Evolutionary conservation across 1,284 basidiomycete genomes (phyloP).

Genomic region (Sanghuangporus weigelae): DNA sequence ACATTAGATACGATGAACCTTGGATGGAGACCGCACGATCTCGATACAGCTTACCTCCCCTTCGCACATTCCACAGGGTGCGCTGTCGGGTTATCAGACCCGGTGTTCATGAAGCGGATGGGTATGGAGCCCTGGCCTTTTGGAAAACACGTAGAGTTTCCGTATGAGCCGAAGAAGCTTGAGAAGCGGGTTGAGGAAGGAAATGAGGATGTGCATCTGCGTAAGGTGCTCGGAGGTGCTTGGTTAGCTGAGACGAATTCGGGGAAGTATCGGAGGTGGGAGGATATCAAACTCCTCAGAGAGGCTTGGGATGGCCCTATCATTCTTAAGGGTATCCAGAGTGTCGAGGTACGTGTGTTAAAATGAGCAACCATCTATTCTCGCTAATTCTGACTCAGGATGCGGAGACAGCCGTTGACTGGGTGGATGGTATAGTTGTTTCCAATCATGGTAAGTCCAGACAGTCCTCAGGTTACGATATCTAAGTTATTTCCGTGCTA

Average conservation of each 20-base stretch:
- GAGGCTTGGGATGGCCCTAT: slow-evolving; percentile 67
- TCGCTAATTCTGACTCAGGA: slow-evolving; percentile 38
- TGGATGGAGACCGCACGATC: slow-evolving; percentile 67
- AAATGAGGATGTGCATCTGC: slow-evolving; percentile 38
- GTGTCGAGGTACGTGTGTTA: slow-evolving; percentile 32
- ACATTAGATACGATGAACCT: slow-evolving; percentile 63
- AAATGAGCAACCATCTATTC: neutral
- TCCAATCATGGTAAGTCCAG: slow-evolving; percentile 66
- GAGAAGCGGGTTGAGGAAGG: slow-evolving; percentile 36
- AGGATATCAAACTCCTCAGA: slow-evolving; percentile 56
- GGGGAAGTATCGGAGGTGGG: slow-evolving; percentile 57
- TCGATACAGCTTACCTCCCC: slow-evolving; percentile 54
- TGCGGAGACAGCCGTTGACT: slow-evolving; percentile 60
- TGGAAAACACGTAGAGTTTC: slow-evolving; percentile 44
- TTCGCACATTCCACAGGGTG: slow-evolving; percentile 55
- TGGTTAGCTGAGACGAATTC: slow-evolving; percentile 57
- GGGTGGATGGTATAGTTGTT: slow-evolving; percentile 71
- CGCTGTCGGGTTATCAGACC: slow-evolving; percentile 60
- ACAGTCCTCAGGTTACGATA: neutral
- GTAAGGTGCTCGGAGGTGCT: slow-evolving; percentile 41
- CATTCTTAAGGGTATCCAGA: slow-evolving; percentile 67
- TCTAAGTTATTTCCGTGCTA: slow-evolving; percentile 21
- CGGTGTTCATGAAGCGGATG: slow-evolving; percentile 59
- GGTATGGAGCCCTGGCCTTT: slow-evolving; percentile 37
- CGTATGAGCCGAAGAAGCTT: slow-evolving; percentile 46